These are phyloP conservation scores for Ophiostoma piceae DNA, from an alignment of 2,329 filamentous ascomycete species.

Conservation along the genomic window DNA sequence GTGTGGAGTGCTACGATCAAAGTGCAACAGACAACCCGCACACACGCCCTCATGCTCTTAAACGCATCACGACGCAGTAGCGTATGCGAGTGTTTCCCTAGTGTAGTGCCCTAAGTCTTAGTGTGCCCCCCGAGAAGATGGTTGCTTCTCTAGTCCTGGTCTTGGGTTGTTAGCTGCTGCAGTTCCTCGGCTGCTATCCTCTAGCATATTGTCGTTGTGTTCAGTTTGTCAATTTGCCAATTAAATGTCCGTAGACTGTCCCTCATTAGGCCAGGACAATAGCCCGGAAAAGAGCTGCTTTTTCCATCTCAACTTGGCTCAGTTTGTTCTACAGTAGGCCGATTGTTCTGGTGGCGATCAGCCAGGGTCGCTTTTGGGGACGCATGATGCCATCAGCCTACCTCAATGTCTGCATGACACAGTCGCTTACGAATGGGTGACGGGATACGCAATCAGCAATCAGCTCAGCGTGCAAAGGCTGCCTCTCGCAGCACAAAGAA, in stretches of 20 bases:
- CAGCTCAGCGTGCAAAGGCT: not conserved
- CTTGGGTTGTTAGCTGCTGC: not conserved
- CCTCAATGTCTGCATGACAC: not conserved
- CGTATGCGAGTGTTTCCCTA: conserved; percentile 21
- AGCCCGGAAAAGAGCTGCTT: not conserved
- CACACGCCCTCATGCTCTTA: not conserved
- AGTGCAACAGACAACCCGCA: conserved; percentile 3
- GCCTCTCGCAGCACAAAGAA: not conserved
- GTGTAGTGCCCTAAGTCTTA: conserved; percentile 15
- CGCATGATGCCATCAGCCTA: not conserved
- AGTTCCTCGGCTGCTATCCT: conserved; percentile 4
- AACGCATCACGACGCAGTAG: conserved; percentile 21
- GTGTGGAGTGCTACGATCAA: conserved; percentile 8
- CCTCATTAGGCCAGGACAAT: not conserved
- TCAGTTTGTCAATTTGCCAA: not conserved
- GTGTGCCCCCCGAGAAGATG: conserved; percentile 5
- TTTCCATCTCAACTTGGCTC: not conserved
- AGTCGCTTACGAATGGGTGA: not conserved
- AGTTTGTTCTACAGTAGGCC: too few species aligned
- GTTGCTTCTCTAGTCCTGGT: conserved; percentile 5
- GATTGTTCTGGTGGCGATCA: not conserved
- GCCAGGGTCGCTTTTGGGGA: not conserved
- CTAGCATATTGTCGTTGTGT: not conserved
- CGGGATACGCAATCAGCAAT: too few species aligned
- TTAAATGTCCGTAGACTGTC: conserved; percentile 11